These are phyloP conservation scores for Podospora australis DNA, from an alignment of 495 filamentous ascomycete species.

Conservation along the genomic window DNA sequence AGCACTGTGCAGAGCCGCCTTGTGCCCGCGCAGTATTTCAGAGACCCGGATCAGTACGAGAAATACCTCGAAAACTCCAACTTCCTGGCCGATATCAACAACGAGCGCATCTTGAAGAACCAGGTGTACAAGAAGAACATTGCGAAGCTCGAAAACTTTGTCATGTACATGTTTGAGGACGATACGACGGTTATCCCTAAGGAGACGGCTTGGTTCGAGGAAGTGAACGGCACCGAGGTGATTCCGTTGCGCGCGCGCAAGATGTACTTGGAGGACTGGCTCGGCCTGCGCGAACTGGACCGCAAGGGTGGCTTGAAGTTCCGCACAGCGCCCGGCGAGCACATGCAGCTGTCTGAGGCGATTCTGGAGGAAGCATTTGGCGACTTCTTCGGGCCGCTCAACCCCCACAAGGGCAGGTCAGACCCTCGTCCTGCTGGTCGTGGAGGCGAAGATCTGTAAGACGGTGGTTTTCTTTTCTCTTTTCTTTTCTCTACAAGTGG, in stretches of 20 bases:
- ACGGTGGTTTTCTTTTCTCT: neutral
- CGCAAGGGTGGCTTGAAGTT: conserved; percentile 74
- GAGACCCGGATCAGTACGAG: conserved; percentile 63
- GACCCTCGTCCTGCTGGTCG: conserved; percentile 4
- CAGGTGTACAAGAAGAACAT: conserved; percentile 66
- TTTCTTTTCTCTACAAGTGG: neutral
- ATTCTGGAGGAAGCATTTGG: conserved; percentile 59
- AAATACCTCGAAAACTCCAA: conserved; percentile 77
- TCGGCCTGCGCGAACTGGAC: conserved; percentile 78
- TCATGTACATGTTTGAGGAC: conserved; percentile 85
- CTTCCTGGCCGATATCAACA: conserved; percentile 98
- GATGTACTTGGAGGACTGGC: conserved; percentile 89
- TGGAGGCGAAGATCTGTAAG: conserved; percentile 22
- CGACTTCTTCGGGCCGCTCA: conserved; percentile 60
- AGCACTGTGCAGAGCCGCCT: conserved; percentile 66
- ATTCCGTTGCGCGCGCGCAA: conserved; percentile 62
- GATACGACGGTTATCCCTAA: conserved; percentile 85
- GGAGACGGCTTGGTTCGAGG: conserved; percentile 86
- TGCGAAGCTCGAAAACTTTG: conserved; percentile 63
- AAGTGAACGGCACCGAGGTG: conserved; percentile 66
- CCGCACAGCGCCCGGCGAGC: conserved; percentile 58
- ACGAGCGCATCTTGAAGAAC: conserved; percentile 75
- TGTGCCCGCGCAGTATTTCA: conserved; percentile 94
- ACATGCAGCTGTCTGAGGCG: conserved; percentile 76
- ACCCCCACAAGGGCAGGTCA: conserved; percentile 17